Evolutionary conservation across 169 alveolate genomes (phyloP), one percentile per base, ranked within the genome.

Genomic region (Neospora caninum): DNA sequence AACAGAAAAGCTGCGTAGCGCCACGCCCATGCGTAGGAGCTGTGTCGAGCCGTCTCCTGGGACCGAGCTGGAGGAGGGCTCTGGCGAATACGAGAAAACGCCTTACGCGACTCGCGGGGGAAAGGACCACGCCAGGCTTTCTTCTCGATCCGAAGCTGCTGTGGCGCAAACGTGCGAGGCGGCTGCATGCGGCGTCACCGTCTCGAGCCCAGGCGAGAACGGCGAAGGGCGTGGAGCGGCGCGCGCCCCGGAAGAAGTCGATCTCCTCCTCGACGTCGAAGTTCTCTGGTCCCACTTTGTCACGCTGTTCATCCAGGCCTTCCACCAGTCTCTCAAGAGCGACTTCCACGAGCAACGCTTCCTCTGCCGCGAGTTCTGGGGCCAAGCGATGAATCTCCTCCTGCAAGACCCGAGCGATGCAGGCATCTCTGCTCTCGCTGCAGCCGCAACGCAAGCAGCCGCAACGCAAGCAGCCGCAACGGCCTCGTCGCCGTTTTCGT

Each of bases 321-420:
- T 82, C 38, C 89, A 92, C 54, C 38, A 70, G 88, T n/a, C 64
- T 39, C 0, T 87, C 22, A 4, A 70, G 49, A 64, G 94, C 39
- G 94, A 92, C 49, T 92, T 92, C 94, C 73, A 42, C 45, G 91
- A 92, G 70, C 83, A 69, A 36, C 91, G 91, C 38, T 92, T 80
- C n/a, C n/a, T 82, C 25, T 80, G 94, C 34, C 49, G 92, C 39
- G 88, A 80, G 87, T 78, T 92, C 43, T 92, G 94, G 94, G 87
- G 92, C 27, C 92, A 92, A 69, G 91, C 92, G 88, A 86, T 92
- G 86, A 67, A 58, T 70, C 92, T 82, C 58, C 94, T 91, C 83
- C 88, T 54, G 82, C 49, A 78, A n/a, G 20, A 78, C 86, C 86
- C 43, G 49, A 22, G 7, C n/a, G 86, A 38, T 29, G 86, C 86